These are phyloP conservation scores for Elaeagnus macrophylla DNA, from an alignment of 306 rosid genomes.

Conservation along the genomic window DNA sequence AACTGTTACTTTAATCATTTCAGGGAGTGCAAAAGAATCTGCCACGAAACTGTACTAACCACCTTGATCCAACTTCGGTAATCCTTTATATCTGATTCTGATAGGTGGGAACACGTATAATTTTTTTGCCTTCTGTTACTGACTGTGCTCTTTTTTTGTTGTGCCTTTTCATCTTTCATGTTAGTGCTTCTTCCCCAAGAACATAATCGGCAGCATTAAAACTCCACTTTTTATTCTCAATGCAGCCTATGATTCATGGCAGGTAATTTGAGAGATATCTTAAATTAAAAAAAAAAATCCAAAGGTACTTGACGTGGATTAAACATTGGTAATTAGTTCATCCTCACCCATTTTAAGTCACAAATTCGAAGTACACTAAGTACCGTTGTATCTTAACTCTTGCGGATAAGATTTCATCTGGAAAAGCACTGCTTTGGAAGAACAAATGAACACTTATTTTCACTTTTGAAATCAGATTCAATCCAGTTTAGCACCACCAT, in stretches of 20 bases:
- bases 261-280: constrained; percentile 43
- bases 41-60: constrained; percentile 58
- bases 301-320: no score
- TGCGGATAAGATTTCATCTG: background rate
- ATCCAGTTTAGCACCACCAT: constrained; percentile 81
- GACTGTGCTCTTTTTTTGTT: constrained; percentile 9
- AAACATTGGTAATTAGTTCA: no score
- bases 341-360: constrained; percentile 12
- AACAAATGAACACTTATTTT: constrained; percentile 27
- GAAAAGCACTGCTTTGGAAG: background rate
- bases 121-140: constrained; percentile 16
- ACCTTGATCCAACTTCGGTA: constrained; percentile 81
- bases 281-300: no score
- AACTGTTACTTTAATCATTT: constrained; percentile 17
- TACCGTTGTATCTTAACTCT: background rate
- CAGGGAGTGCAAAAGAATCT: constrained; percentile 63
- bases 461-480: constrained; percentile 51
- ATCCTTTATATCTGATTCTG: constrained; percentile 1
- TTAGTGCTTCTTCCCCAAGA: constrained; percentile 95
- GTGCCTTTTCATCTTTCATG: constrained; percentile 2
- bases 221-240: constrained; percentile 89
- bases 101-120: constrained; percentile 5
- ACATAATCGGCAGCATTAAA: constrained; percentile 47
- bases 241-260: constrained; percentile 97
- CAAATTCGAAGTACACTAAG: background rate